These are phyloP conservation scores for Chlamydomonas eustigma DNA, from an alignment of 139 green algal genomes.

Conservation along the genomic window DNA sequence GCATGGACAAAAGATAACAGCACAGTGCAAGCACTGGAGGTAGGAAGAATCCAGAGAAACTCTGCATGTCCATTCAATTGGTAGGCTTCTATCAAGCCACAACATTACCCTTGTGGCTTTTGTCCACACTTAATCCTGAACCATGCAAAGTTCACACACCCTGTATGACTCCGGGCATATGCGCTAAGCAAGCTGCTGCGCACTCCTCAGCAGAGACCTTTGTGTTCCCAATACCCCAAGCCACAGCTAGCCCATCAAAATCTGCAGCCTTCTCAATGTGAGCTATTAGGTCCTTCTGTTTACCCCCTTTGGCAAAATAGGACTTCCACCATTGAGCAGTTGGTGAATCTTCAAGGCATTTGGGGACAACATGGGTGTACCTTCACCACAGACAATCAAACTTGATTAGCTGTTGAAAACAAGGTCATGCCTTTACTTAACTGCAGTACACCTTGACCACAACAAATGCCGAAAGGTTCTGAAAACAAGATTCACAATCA, in stretches of 20 bases:
- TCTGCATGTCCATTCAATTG: no score
- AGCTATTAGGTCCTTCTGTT: constrained; percentile 34
- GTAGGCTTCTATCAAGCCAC: no score
- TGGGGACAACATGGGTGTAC: constrained; percentile 40
- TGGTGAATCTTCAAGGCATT: constrained; percentile 41
- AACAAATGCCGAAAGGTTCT: not conserved
- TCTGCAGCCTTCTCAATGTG: constrained; percentile 40
- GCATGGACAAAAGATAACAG: no score
- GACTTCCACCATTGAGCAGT: constrained; percentile 36
- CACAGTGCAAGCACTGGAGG: no score
- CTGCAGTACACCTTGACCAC: no score
- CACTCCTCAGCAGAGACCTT: constrained; percentile 55
- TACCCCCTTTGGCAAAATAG: constrained; percentile 32
- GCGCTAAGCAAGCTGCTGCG: constrained; percentile 52
- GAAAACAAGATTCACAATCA: not conserved
- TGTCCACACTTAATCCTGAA: no score
- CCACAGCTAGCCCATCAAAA: constrained; percentile 75
- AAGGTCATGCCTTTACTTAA: not conserved
- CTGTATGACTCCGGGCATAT: constrained; percentile 40
- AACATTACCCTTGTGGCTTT: no score
- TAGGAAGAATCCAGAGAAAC: no score
- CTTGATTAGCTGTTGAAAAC: no score
- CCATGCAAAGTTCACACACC: no score
- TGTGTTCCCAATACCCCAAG: constrained; percentile 78
- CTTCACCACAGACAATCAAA: constrained; percentile 3